These are phyloP conservation scores for Umbelopsis sp. DNA, from an alignment of 192 early-diverging fungal species.

Conservation along the genomic window DNA sequence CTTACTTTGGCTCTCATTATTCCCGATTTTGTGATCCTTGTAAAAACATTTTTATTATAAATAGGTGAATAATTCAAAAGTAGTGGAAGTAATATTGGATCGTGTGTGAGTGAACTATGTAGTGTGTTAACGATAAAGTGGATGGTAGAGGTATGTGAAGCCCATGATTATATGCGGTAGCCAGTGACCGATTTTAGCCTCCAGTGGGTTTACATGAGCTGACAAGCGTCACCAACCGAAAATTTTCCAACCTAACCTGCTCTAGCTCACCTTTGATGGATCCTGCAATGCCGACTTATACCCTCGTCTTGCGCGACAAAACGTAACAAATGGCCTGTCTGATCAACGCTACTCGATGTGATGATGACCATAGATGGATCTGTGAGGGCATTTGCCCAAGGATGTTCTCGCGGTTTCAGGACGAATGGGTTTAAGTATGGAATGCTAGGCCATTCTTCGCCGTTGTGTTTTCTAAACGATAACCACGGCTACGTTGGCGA, in stretches of 20 bases:
- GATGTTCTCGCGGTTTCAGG: not conserved
- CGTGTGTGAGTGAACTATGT: too few species aligned
- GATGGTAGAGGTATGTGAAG: too few species aligned
- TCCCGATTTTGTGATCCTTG: slow-evolving; percentile 2
- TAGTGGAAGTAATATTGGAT: not conserved
- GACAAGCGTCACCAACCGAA: not conserved
- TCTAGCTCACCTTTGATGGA: not conserved
- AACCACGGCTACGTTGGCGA: not conserved
- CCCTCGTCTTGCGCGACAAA: not conserved
- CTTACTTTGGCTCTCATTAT: not conserved
- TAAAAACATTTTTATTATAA: slow-evolving; percentile 1
- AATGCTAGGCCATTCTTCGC: not conserved
- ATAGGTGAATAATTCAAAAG: not conserved
- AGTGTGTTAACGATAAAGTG: too few species aligned
- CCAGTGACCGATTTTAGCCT: too few species aligned
- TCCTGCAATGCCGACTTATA: not conserved
- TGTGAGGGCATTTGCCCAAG: not conserved
- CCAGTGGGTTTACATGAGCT: too few species aligned
- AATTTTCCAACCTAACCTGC: not conserved
- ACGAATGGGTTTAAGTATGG: not conserved
- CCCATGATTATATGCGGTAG: too few species aligned
- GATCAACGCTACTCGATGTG: slow-evolving; percentile 5
- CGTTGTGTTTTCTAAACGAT: not conserved
- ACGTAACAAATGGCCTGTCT: slow-evolving; percentile 10
- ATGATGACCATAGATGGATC: not conserved